Evolutionary conservation across 371 early-diverging fungal genomes (phyloP).

Genomic region (Mucor racemosus): DNA sequence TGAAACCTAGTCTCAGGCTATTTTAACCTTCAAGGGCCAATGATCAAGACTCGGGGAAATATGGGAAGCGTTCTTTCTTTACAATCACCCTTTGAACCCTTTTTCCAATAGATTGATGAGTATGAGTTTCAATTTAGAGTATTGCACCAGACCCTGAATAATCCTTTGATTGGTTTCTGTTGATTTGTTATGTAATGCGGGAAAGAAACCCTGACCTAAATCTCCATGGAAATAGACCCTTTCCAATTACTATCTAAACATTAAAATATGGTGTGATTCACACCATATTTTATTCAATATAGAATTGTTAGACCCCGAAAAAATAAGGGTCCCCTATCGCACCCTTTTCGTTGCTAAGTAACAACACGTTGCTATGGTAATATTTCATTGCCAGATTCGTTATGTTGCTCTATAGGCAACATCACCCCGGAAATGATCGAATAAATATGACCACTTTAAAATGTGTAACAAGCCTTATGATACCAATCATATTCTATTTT

Average conservation of each 20-base stretch:
- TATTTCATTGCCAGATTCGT: background rate
- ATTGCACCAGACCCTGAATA: conserved; percentile 11
- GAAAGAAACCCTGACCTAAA: conserved; percentile 11
- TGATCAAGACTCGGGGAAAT: conserved; percentile 20
- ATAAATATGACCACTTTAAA: background rate
- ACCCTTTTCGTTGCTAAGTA: background rate
- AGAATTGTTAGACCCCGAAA: background rate
- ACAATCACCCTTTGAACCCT: conserved; percentile 24
- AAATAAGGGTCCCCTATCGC: background rate
- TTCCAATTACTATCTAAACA: background rate
- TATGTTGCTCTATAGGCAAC: background rate
- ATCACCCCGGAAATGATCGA: background rate
- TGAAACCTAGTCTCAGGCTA: background rate
- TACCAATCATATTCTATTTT: background rate
- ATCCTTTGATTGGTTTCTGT: conserved; percentile 7
- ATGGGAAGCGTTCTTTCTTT: conserved; percentile 3
- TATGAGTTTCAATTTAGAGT: background rate
- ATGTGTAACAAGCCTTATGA: background rate
- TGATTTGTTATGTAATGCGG: conserved; percentile 11
- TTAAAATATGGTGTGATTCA: background rate
- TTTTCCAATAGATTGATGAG: background rate
- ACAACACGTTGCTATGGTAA: too few relatives aligned
- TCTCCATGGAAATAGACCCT: conserved; percentile 2
- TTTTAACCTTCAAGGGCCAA: conserved; percentile 12
- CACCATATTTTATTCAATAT: background rate